Evolutionary conservation across 192 early-diverging fungal genomes (phyloP), one percentile per base, ranked within the genome.

Genomic region (Rhizophlyctis rosea): DNA sequence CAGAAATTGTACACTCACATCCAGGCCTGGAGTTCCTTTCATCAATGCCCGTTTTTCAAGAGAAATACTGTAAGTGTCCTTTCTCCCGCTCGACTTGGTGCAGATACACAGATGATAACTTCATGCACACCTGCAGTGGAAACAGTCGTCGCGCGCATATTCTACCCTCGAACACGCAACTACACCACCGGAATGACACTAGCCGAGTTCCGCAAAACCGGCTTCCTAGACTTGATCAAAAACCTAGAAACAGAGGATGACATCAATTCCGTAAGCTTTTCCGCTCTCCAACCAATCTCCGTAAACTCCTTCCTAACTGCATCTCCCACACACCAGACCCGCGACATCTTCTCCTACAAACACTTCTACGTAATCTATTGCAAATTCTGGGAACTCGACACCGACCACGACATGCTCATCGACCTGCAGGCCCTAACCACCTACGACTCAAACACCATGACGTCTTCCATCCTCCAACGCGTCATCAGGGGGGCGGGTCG

Each of bases 311-410:
- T 14, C 23, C 34, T 25, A n/a, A 33, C 32, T 18, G 1, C 58
- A 57, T 34, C 36, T 67, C 2, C 21, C 30, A n/a, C n/a, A n/a
- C n/a, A n/a, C 4, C 72, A 88, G 75, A 86, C 81, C 4, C 88
- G 90, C 21, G 88, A 92, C 71, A 81, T 88, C 39, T 96, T 98
- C 63, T 95, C 93, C 4, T 98, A 98, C 77, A 93, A 94, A 71
- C 95, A 98, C 67, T 98, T 96, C 65, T 98, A 98, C 69, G 95
- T 98, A 24, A 83, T 98, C 1, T 98, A 95, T 68, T 96, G 92
- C 81, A 95, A 92, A 71, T 98, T 98, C 72, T 98, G 91, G 89
- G 91, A 91, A 64, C 77, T 96, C 50, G 95, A 98, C 76, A 72
- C 81, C 25, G 91, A 96, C 68, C 92, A 92, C 57, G 90, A 95